These are phyloP conservation scores for Coemansia sp. DNA, from an alignment of 192 early-diverging fungal species.

Conservation along the genomic window DNA sequence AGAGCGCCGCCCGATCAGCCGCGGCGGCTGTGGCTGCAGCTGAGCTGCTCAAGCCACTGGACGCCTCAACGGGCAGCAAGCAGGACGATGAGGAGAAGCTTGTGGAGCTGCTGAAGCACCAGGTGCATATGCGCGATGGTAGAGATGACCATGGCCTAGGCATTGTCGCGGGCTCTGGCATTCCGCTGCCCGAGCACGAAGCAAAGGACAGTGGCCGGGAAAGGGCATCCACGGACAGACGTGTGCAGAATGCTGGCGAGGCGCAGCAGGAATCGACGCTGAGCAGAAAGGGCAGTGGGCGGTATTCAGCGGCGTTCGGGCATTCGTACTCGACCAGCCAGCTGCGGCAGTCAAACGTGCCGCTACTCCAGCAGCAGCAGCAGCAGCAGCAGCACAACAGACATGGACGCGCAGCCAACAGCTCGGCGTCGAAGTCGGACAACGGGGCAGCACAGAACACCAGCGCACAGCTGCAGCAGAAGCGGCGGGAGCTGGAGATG, in stretches of 20 bases:
- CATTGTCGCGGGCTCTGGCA: neutral
- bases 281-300: neutral
- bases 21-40: too few relatives aligned
- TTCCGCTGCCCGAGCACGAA: neutral
- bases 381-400: neutral
- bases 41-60: neutral
- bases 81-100: slow-evolving; percentile 1
- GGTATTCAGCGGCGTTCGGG: neutral
- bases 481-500: slow-evolving; percentile 37
- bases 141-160: neutral
- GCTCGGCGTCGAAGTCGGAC: slow-evolving; percentile 13
- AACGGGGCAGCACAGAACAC: slow-evolving; percentile 5
- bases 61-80: neutral
- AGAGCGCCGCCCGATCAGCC: neutral
- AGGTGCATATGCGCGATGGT: neutral
- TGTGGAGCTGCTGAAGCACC: neutral
- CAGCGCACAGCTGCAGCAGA: slow-evolving; percentile 23
- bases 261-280: neutral
- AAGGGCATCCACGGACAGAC: neutral
- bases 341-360: neutral
- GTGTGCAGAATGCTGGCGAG: neutral
- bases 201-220: neutral
- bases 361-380: neutral
- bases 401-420: neutral
- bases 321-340: slow-evolving; percentile 7